A percentile compares a stretch with the other conserved stretches of the same genome.
Evolutionary conservation across 2,329 filamentous ascomycete species (phyloP).

Genomic region (Epichloe sibirici): DNA sequence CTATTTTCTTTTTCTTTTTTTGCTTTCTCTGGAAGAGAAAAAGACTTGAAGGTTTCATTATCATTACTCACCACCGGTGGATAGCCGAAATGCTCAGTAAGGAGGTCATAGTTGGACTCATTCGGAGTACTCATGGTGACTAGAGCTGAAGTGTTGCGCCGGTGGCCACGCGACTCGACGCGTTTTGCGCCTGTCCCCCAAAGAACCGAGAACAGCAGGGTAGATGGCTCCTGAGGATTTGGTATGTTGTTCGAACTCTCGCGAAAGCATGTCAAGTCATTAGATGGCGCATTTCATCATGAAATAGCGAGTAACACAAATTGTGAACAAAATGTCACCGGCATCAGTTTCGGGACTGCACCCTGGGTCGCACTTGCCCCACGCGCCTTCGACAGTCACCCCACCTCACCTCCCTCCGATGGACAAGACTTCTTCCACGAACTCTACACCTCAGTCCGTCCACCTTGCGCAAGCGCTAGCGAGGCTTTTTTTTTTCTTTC

Average conservation of each 20-base stretch:
- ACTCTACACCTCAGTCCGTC: not conserved
- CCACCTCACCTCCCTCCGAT: constrained; percentile 4
- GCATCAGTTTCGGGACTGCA: not conserved
- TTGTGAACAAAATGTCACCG: not conserved
- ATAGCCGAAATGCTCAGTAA: constrained; percentile 93
- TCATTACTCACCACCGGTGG: constrained; percentile 64
- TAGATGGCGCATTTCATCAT: not conserved
- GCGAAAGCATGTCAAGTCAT: not conserved
- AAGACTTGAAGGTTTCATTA: constrained; percentile 2
- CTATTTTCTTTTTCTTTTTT: constrained; percentile 7
- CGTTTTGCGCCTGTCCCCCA: not conserved
- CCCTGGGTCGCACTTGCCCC: not conserved
- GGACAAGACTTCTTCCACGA: not conserved
- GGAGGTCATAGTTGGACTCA: constrained; percentile 49
- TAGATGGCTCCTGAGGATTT: not conserved
- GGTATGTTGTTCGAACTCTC: not conserved
- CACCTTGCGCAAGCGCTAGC: not conserved
- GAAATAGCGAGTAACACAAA: not conserved
- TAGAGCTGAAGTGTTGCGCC: not conserved
- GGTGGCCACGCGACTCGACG: constrained; percentile 12
- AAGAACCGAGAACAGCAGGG: not conserved
- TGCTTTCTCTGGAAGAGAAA: not conserved
- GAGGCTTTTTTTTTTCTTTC: not conserved
- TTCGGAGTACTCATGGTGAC: constrained; percentile 21
- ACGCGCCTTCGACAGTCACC: not conserved